phyloP scores from a whole-genome alignment of 345 rosid species.

The Rubroshorea leprosula region DNA sequence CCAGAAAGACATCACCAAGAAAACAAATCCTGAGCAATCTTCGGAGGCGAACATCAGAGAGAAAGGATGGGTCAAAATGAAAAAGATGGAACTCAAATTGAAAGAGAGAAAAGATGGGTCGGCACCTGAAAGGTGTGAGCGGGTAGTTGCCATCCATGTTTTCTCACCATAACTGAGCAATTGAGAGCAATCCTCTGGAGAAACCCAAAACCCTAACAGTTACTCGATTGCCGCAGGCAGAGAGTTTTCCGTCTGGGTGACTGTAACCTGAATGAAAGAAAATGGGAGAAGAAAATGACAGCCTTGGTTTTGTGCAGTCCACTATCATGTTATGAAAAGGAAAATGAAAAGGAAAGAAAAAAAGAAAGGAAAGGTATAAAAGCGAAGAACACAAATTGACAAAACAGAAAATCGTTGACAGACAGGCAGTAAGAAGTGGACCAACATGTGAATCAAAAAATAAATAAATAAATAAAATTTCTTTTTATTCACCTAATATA shows the following conservation, averaged over 20 bases:
- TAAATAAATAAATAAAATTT: too few species aligned
- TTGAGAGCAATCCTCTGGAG: constrained; percentile 9
- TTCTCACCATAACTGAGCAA: constrained; percentile 68
- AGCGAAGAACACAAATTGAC: constrained; percentile 20
- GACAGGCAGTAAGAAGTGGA: not conserved
- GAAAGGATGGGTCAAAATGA: not conserved
- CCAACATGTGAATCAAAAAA: too few species aligned
- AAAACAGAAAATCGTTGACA: constrained; percentile 33
- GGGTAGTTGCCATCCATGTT: constrained; percentile 97
- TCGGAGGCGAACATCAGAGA: not conserved
- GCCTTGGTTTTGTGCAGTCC: not conserved
- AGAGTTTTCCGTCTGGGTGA: not conserved
- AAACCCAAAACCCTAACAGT: constrained; percentile 32
- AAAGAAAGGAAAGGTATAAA: not conserved
- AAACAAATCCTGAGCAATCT: not conserved
- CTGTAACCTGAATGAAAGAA: not conserved
- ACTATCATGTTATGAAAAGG: not conserved
- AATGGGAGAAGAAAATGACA: not conserved
- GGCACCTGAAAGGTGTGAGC: constrained; percentile 91
- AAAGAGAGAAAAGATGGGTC: not conserved
- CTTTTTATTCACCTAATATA: too few species aligned
- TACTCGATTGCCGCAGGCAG: too few species aligned
- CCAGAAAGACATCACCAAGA: not conserved
- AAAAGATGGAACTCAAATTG: not conserved
- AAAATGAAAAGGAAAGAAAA: not conserved